These are phyloP conservation scores for Cutaneotrichosporon sp. DNA, from an alignment of 1,284 basidiomycete genomes.

Conservation along the genomic window DNA sequence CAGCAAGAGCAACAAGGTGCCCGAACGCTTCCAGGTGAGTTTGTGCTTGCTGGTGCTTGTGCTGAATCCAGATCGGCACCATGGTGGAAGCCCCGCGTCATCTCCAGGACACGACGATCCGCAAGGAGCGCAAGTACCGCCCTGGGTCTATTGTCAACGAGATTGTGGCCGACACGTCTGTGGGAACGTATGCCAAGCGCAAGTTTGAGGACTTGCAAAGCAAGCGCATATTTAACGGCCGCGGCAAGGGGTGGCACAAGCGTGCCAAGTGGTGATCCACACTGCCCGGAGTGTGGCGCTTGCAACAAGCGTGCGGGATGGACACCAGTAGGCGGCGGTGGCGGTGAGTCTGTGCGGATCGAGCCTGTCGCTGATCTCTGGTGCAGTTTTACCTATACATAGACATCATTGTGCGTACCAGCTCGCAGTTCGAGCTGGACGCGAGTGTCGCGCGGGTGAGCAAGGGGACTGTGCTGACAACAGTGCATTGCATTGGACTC, in stretches of 20 bases:
- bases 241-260: conserved; percentile 66
- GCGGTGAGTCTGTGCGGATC: conserved; percentile 9
- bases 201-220: conserved; percentile 83
- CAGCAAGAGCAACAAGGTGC: conserved; percentile 66
- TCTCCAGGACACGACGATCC: conserved; percentile 65
- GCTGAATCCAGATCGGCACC: conserved; percentile 67
- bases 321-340: not conserved
- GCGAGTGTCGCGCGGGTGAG: too few species aligned
- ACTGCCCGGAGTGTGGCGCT: not conserved
- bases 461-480: conserved; percentile 4
- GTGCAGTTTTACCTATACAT: conserved; percentile 5
- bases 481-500: conserved; percentile 21
- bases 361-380: conserved; percentile 5
- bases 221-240: conserved; percentile 65
- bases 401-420: conserved; percentile 20
- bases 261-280: conserved; percentile 50
- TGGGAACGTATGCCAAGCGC: conserved; percentile 82
- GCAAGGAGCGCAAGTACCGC: conserved; percentile 76
- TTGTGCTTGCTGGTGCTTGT: not conserved
- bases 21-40: conserved; percentile 77
- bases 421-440: not conserved
- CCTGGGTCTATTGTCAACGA: conserved; percentile 80
- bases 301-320: not conserved
- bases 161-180: conserved; percentile 78
- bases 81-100: conserved; percentile 70